Base-by-base conservation (phyloP, 768 basidiomycete genomes). In the Terana coerulea region DNA sequence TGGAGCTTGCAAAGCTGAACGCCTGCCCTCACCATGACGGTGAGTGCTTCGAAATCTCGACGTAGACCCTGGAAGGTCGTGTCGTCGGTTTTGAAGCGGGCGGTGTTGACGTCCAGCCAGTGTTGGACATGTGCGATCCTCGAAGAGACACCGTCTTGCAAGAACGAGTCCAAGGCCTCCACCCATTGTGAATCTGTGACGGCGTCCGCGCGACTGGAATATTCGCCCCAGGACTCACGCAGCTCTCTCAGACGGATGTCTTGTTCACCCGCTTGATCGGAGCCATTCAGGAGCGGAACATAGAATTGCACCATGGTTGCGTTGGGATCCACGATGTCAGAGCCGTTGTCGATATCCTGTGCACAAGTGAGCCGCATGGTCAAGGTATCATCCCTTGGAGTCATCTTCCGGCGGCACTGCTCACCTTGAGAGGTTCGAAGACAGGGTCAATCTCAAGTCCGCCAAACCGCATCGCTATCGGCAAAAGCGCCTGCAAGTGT, bases 301-400 rank as follows among this genome's bases (percentile, higher is more conserved):
- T 68, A 73, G 45, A 79, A 73, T 3, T 58, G 58, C n/a, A 4
- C 71, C 69, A 54, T 80, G 78, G 4, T 63, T 57, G 12, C 56
- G 44, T 0, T 70, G 3, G 67, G 15, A 83, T 66, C 1, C 64
- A 53, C 29, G n/a, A n/a, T n/a, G n/a, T n/a, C n/a, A 5, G 60
- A 41, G 49, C 79, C 77, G 6, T 74, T 78, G 51, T 83, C 81
- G 42, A 81, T 59, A 58, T 81, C 80, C 81, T 81, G 25, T 47
- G 0, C 10, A n/a, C 21, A 33, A 10, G 49, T 39, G 14, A 21
- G 5, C 10, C 31, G 14, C 9, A 5, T 21, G 11, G 31, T 46
- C n/a, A n/a, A n/a, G n/a, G n/a, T n/a, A n/a, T n/a, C n/a, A n/a
- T n/a, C n/a, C n/a, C n/a, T n/a, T n/a, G n/a, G n/a, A n/a, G n/a